Percentiles rank a stretch among this genome's conserved stretches.
Evolutionary conservation across 345 rosid genomes (phyloP).

Genomic region (Sisymbrium altissimum): DNA sequence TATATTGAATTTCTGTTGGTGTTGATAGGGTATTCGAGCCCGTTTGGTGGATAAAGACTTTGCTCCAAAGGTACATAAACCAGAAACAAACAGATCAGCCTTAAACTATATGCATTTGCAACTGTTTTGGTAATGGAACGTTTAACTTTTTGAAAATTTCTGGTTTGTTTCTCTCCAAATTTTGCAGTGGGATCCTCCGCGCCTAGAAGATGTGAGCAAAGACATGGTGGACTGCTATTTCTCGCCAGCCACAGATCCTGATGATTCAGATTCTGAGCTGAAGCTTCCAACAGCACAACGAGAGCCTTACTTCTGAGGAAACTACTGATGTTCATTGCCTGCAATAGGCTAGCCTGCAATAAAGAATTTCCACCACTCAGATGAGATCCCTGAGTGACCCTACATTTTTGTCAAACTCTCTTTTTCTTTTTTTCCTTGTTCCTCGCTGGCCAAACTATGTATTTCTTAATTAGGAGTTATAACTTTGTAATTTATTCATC

Average conservation of each 20-base stretch:
- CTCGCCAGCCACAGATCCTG: slow-evolving; percentile 42
- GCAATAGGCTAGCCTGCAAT: too few relatives aligned
- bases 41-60: slow-evolving; percentile 80
- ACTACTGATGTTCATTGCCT: neutral
- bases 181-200: slow-evolving; percentile 85
- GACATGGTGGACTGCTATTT: slow-evolving; percentile 87
- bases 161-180: slow-evolving; percentile 9
- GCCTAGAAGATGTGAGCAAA: slow-evolving; percentile 58
- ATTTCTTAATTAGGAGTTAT: too few relatives aligned
- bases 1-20: neutral
- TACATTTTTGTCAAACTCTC: too few relatives aligned
- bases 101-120: neutral
- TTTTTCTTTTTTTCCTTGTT: too few relatives aligned
- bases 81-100: slow-evolving; percentile 3
- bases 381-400: too few relatives aligned
- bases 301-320: slow-evolving; percentile 47
- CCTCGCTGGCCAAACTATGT: too few relatives aligned
- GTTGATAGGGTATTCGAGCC: slow-evolving; percentile 72
- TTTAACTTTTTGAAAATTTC: neutral
- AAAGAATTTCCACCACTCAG: neutral
- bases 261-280: slow-evolving; percentile 57
- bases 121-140: neutral
- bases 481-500: too few relatives aligned
- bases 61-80: slow-evolving; percentile 72
- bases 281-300: slow-evolving; percentile 77